A percentile compares a stretch with the other conserved stretches of the same genome.
phyloP scores from a whole-genome alignment of 306 rosid species.

The Echinosophora koreensis region DNA sequence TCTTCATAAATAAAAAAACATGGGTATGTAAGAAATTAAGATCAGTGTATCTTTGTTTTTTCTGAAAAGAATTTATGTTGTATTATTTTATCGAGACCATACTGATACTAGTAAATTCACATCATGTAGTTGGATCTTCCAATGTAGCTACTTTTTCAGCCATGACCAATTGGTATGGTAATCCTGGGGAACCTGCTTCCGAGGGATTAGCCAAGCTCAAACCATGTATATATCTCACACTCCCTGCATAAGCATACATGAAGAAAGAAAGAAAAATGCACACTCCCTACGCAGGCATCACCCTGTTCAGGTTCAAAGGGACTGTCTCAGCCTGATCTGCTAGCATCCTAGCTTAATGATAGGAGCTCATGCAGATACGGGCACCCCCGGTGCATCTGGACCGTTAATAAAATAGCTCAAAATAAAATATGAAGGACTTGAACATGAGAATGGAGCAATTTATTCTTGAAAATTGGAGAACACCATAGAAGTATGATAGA shows the following conservation, averaged over 20 bases:
- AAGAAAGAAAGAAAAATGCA: slow-evolving; percentile 64
- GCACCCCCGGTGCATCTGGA: slow-evolving; percentile 99
- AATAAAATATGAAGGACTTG: background rate
- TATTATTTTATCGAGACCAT: background rate
- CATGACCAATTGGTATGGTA: slow-evolving; percentile 41
- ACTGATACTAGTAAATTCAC: slow-evolving; percentile 8
- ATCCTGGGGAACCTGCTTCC: slow-evolving; percentile 50
- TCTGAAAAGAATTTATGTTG: background rate
- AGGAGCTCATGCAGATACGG: slow-evolving; percentile 70
- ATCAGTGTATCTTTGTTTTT: background rate
- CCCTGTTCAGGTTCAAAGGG: slow-evolving; percentile 99
- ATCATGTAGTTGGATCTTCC: background rate
- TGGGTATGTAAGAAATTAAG: background rate
- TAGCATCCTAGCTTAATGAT: slow-evolving; percentile 55
- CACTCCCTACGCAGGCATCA: slow-evolving; percentile 99
- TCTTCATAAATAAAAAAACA: background rate
- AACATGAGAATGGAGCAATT: slow-evolving; percentile 42
- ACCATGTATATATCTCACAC: slow-evolving; percentile 42
- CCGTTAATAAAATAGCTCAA: slow-evolving; percentile 58
- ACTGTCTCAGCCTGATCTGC: slow-evolving; percentile 98
- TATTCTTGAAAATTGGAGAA: slow-evolving; percentile 56
- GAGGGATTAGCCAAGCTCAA: slow-evolving; percentile 50
- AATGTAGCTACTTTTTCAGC: slow-evolving; percentile 49
- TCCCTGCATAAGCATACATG: slow-evolving; percentile 74
- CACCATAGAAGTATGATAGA: slow-evolving; percentile 40